A percentile compares a stretch with the other conserved stretches of the same genome.
These are phyloP conservation scores for Aeschynomene evenia DNA, from an alignment of 306 rosid species.

Conservation along the genomic window DNA sequence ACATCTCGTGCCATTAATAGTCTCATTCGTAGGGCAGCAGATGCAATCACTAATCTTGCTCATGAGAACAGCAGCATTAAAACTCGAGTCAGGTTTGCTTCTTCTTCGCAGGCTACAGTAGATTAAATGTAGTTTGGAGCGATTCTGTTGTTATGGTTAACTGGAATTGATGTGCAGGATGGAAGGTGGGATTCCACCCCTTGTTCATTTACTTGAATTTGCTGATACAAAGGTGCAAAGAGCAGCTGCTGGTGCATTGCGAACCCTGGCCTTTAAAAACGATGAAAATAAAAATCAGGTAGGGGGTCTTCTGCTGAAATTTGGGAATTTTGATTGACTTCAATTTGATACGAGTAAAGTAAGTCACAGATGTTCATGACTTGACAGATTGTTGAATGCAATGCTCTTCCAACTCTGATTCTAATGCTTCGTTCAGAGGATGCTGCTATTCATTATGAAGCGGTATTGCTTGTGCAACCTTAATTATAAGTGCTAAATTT, in stretches of 20 bases:
- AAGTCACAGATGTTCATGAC: conserved; percentile 20
- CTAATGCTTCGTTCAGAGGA: conserved; percentile 89
- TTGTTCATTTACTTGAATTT: conserved; percentile 82
- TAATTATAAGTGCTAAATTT: conserved; percentile 18
- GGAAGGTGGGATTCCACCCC: conserved; percentile 93
- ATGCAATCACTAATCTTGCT: conserved; percentile 89
- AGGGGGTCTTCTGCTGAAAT: conserved; percentile 8
- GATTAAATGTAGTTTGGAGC: neutral
- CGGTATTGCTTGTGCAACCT: conserved; percentile 46
- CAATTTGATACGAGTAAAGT: neutral
- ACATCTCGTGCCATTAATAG: conserved; percentile 71
- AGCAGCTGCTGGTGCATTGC: conserved; percentile 90
- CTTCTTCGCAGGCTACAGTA: neutral
- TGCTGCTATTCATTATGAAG: conserved; percentile 91
- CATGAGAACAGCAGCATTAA: conserved; percentile 85
- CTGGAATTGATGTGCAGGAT: conserved; percentile 48
- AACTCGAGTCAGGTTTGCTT: conserved; percentile 77
- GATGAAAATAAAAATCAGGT: conserved; percentile 92
- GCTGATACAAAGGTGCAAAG: conserved; percentile 87
- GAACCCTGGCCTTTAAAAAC: conserved; percentile 81
- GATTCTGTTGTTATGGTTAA: conserved; percentile 15
- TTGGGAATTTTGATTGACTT: conserved; percentile 8
- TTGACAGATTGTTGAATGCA: conserved; percentile 86
- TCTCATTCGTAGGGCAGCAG: conserved; percentile 90
- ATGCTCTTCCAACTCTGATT: conserved; percentile 90